Evolutionary conservation across 495 filamentous ascomycete species (phyloP).

Genomic region (Recurvomyces mirabilis): DNA sequence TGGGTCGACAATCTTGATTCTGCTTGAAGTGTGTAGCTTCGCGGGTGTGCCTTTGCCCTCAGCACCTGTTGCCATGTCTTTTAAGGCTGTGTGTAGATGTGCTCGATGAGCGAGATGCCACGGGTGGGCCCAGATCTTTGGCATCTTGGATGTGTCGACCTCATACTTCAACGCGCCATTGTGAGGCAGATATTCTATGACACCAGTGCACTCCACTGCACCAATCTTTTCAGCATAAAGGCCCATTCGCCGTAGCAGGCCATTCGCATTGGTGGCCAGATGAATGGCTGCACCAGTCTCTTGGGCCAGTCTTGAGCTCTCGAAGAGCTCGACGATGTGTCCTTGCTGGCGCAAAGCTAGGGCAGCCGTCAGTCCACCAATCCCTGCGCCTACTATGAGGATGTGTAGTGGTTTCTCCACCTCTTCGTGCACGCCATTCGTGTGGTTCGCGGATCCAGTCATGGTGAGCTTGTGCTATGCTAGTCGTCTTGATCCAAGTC

Average conservation of each 20-base stretch:
- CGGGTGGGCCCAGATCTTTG: slow-evolving; percentile 23
- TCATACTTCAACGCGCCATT: slow-evolving; percentile 26
- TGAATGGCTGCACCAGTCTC: slow-evolving; percentile 24
- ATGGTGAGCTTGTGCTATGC: too few species aligned
- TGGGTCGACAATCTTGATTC: slow-evolving; percentile 33
- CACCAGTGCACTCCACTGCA: slow-evolving; percentile 9
- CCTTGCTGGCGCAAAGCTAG: slow-evolving; percentile 44
- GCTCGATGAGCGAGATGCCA: slow-evolving; percentile 28
- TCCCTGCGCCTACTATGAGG: slow-evolving; percentile 46
- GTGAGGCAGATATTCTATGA: slow-evolving; percentile 21
- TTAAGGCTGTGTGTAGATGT: slow-evolving; percentile 23
- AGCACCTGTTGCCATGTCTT: slow-evolving; percentile 15
- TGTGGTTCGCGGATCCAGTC: background rate
- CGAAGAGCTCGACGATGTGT: slow-evolving; percentile 36
- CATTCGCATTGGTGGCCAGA: slow-evolving; percentile 19
- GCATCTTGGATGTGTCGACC: slow-evolving; percentile 30
- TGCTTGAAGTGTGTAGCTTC: slow-evolving; percentile 36
- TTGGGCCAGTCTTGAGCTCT: slow-evolving; percentile 16
- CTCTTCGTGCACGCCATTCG: background rate
- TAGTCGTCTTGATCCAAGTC: too few species aligned
- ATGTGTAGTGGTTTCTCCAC: slow-evolving; percentile 17
- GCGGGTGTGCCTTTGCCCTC: slow-evolving; percentile 22
- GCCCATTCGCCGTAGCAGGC: slow-evolving; percentile 17
- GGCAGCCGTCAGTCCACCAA: slow-evolving; percentile 44
- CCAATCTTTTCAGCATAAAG: slow-evolving; percentile 13